These are phyloP conservation scores for Symbiodinium natans DNA, from an alignment of 73 alveolate genomes.

Conservation along the genomic window DNA sequence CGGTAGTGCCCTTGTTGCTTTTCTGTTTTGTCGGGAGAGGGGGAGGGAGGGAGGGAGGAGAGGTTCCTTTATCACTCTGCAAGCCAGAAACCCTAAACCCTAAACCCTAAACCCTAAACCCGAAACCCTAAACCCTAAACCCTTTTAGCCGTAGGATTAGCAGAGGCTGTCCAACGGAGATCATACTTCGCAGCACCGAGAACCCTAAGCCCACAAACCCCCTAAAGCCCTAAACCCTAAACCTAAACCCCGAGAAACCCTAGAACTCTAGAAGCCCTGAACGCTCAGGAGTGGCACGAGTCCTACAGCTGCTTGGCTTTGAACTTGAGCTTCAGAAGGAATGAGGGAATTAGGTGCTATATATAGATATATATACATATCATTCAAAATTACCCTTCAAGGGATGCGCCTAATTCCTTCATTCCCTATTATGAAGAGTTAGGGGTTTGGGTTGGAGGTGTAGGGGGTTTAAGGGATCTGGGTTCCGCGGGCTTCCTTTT, in stretches of 20 bases:
- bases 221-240: neutral
- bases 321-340: neutral
- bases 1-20: too few species aligned
- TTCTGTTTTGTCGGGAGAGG: too few species aligned
- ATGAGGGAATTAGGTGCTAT: too few species aligned
- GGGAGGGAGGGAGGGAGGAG: too few species aligned
- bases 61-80: too few species aligned
- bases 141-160: neutral
- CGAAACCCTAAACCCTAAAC: neutral
- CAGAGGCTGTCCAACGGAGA: neutral
- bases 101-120: neutral
- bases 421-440: neutral
- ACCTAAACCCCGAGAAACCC: neutral
- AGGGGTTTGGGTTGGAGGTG: neutral
- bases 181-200: neutral
- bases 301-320: slow-evolving; percentile 32
- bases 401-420: neutral
- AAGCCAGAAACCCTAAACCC: neutral
- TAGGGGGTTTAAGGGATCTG: too few species aligned
- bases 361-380: too few species aligned
- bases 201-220: neutral
- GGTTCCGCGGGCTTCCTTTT: too few species aligned
- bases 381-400: neutral
- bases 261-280: neutral
- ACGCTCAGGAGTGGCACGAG: slow-evolving; percentile 65